Evolutionary conservation across 2,329 filamentous ascomycete genomes (phyloP), one percentile per base, ranked within the genome.

Genomic region (Didymella pomorum): DNA sequence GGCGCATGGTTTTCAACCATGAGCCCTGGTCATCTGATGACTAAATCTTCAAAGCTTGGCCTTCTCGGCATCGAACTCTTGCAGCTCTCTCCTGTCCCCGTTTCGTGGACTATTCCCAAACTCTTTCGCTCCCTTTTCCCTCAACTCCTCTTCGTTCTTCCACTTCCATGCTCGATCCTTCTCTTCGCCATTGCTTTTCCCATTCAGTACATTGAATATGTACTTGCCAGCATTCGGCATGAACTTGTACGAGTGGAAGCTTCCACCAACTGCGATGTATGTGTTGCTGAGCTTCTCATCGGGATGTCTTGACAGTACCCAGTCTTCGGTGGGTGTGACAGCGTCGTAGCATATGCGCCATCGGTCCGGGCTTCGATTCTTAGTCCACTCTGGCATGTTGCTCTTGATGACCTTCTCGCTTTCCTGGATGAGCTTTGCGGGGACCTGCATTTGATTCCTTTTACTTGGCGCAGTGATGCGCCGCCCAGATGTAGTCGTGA

Each of bases 161-260:
- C 75, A 76, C n/a, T 49, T 60, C 75, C 75, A 77, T 4, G 67
- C 64, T 12, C 44, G 20, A 39, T 79, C 76, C 50, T 73, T 78
- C 44, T 77, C 74, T 7, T 66, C 66, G 1, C 75, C 76, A 33
- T 78, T 79, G 25, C 71, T 71, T 48, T 69, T 60, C 1, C 69
- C 76, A 4, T 69, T 63, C 12, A 79, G 44, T 0, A 78, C 67
- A 31, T 84, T 79, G 28, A 79, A 76, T 56, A 86, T 78, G 71
- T 89, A 89, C 57, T 84, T 82, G 3, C 87, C 86, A 62, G 87
- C 83, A 23, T 83, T 83, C 0, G 86, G 86, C 25, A 89, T 76
- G 67, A 90, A 88, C 71, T 89, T 89, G 82, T 84, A 88, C 28
- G 83, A 83, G 68, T 89, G 87, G 62, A 88, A 73, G 12, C 85